phyloP scores from a whole-genome alignment of 2,329 filamentous ascomycete species.

The Aspergillus awamori region DNA sequence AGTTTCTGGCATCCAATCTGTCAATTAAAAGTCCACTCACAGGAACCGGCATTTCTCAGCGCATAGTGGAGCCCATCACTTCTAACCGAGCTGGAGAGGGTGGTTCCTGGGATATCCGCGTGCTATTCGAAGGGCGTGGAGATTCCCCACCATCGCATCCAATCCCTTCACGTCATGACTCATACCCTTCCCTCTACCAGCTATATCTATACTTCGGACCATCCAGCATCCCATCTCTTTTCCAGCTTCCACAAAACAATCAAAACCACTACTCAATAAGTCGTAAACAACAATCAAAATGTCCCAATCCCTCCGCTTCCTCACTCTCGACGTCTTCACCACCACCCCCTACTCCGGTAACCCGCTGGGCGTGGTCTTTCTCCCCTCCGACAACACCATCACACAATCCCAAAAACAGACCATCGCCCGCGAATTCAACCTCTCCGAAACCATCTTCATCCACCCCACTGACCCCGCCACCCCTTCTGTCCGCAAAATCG shows the following conservation, averaged over 20 bases:
- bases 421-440: slow-evolving; percentile 61
- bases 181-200: neutral
- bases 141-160: neutral
- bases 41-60: too few species aligned
- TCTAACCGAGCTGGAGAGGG: neutral
- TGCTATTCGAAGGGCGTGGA: neutral
- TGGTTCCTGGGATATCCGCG: neutral
- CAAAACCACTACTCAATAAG: too few species aligned
- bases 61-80: too few species aligned
- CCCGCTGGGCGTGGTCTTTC: slow-evolving; percentile 58
- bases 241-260: neutral
- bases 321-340: slow-evolving; percentile 47
- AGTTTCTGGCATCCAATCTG: too few species aligned
- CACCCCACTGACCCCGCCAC: slow-evolving; percentile 33
- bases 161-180: neutral
- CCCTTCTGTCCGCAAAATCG: slow-evolving; percentile 38
- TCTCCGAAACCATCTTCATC: slow-evolving; percentile 61
- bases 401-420: slow-evolving; percentile 56
- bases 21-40: too few species aligned
- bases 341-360: slow-evolving; percentile 52
- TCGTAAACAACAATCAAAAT: neutral
- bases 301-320: slow-evolving; percentile 7
- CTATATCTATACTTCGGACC: neutral
- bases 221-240: neutral
- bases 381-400: slow-evolving; percentile 38